phyloP scores from a whole-genome alignment of 176 grass and related monocot genomes.

The Rhynchospora tenuis region DNA sequence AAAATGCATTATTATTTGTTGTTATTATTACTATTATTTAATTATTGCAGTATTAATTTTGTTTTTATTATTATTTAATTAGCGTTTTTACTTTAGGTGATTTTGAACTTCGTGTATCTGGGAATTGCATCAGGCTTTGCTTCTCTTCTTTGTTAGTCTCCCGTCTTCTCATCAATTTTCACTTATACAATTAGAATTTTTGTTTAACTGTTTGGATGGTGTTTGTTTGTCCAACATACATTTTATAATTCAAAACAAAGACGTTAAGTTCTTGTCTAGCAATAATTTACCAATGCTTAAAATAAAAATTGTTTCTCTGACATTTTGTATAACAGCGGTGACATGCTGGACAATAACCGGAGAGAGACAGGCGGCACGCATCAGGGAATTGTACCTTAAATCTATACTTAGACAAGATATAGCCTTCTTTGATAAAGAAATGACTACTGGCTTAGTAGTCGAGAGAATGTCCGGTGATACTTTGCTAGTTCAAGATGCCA shows the following conservation, averaged over 20 bases:
- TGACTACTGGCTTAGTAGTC: conserved; percentile 32
- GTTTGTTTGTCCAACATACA: too few species aligned
- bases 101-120: conserved; percentile 69
- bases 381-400: conserved; percentile 33
- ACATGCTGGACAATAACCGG: conserved; percentile 42
- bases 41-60: not conserved
- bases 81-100: conserved; percentile 29
- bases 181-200: too few species aligned
- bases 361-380: conserved; percentile 37
- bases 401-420: conserved; percentile 42
- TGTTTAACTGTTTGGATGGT: too few species aligned
- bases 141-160: conserved; percentile 50
- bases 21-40: too few species aligned
- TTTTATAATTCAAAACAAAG: not conserved
- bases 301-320: not conserved
- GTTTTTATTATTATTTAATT: not conserved
- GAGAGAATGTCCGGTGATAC: conserved; percentile 37
- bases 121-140: conserved; percentile 55
- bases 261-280: not conserved
- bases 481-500: conserved; percentile 36
- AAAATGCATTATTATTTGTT: too few species aligned
- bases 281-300: not conserved
- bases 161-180: too few species aligned
- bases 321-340: conserved; percentile 21
- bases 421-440: conserved; percentile 41